Evolutionary conservation across 169 alveolate genomes (phyloP), one percentile per base, ranked within the genome.

Genomic region (Neospora caninum): DNA sequence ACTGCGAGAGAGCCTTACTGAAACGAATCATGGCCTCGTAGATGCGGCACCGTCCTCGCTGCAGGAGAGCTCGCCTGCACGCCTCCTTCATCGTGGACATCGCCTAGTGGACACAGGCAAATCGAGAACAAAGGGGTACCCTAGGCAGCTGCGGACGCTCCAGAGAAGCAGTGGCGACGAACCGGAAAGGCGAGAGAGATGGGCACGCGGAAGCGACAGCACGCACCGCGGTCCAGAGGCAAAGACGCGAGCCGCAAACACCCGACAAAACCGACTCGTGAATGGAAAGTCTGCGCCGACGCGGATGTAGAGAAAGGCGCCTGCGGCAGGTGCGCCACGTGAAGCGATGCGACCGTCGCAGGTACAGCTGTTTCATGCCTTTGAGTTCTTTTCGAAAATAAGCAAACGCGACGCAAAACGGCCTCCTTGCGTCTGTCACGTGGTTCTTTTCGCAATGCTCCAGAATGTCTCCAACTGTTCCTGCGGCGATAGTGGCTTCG

Each of bases 41-140:
- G 4, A 96, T 95, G 58, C 97, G 93, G 53, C 95, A 94, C 73
- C 92, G 92, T 0, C 97, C 97, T 31, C 97, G 94, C 53, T 96
- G 96, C 69, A 96, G 96, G 41, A 95, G 64, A 22, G 95, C 94
- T 39, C 45, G 80, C 69, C 97, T 91, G 70, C 97, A 96, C 38
- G 93, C 93, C 70, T 96, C 97, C 91, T 94, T 96, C 58, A 93
- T 78, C 38, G 95, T 31, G 9, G 96, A 94, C 69, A 96, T 96
- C 58, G 95, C 83, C 94, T 96, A 92, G 39, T n/a, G 25, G 31
- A 80, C 54, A 13, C 29, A 0, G 88, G 0, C 0, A 49, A 49
- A 22, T 22, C 58, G 18, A 13, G 18, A 4, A 0, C 4, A 69
- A 18, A 69, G 80, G 25, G 18, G 80, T 13, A n/a, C 13, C 38